Evolutionary conservation across 2,329 filamentous ascomycete genomes (phyloP).

Genomic region (Exophiala xenobiotica): DNA sequence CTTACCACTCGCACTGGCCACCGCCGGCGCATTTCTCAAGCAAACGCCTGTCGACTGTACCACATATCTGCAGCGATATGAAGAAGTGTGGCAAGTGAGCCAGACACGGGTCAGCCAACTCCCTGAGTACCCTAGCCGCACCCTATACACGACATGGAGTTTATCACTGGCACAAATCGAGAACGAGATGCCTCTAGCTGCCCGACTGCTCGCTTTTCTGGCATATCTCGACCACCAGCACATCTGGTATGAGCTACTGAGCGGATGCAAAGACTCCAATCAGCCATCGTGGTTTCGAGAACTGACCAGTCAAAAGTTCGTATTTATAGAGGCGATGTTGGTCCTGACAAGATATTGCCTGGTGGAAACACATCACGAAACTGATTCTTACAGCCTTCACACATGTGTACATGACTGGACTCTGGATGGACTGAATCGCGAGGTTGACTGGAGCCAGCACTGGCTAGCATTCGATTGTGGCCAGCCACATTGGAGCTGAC

Average conservation of each 20-base stretch:
- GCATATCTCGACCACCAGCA: conserved; percentile 47
- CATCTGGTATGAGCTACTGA: conserved; percentile 47
- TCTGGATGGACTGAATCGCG: conserved; percentile 13
- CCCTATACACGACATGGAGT: conserved; percentile 26
- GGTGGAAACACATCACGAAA: conserved; percentile 6
- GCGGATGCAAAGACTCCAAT: conserved; percentile 3
- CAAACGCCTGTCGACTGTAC: conserved; percentile 37
- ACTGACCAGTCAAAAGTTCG: not conserved
- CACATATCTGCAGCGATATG: conserved; percentile 44
- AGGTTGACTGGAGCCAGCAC: conserved; percentile 3
- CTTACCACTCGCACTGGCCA: conserved; percentile 48
- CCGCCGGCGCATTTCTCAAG: conserved; percentile 48
- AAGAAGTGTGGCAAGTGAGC: conserved; percentile 37
- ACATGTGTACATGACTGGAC: conserved; percentile 24
- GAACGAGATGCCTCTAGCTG: conserved; percentile 25
- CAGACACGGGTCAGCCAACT: conserved; percentile 2
- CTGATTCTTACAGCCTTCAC: conserved; percentile 17
- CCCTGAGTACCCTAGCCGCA: conserved; percentile 16
- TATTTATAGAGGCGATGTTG: conserved; percentile 13
- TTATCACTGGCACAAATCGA: conserved; percentile 15
- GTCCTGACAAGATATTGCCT: conserved; percentile 13
- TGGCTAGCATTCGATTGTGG: conserved; percentile 17
- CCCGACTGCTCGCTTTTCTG: conserved; percentile 43
- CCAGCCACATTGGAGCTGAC: not conserved
- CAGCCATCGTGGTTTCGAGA: conserved; percentile 26